These are phyloP conservation scores for Ettlia oleoabundans DNA, from an alignment of 139 green algal genomes.

Conservation along the genomic window DNA sequence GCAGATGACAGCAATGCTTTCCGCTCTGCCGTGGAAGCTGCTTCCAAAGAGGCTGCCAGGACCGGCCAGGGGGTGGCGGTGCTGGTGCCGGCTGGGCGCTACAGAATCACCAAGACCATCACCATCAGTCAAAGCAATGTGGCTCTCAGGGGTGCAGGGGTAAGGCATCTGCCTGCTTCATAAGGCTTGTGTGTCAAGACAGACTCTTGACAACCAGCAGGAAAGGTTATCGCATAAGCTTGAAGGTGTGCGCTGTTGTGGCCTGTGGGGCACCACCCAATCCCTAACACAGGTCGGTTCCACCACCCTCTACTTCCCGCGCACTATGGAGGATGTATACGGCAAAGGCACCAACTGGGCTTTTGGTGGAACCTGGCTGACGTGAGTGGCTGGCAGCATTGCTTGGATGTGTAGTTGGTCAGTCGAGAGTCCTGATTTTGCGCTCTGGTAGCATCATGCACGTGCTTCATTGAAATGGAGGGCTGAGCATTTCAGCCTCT, in stretches of 20 bases:
- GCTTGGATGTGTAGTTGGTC: too few relatives aligned
- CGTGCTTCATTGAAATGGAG: too few relatives aligned
- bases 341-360: conserved; percentile 10
- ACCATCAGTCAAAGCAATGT: conserved; percentile 13
- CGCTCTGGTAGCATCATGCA: too few relatives aligned
- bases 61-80: conserved; percentile 20
- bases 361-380: conserved; percentile 29
- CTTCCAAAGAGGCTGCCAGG: not conserved
- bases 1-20: conserved; percentile 14
- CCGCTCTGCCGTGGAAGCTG: not conserved
- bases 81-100: not conserved
- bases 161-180: not conserved
- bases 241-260: not conserved
- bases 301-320: conserved; percentile 6
- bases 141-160: conserved; percentile 16
- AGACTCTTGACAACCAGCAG: too few relatives aligned
- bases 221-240: not conserved
- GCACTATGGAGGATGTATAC: not conserved
- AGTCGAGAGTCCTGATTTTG: too few relatives aligned
- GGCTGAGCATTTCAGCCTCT: not conserved
- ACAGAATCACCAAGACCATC: conserved; percentile 10
- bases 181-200: not conserved
- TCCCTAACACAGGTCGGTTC: not conserved
- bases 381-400: not conserved
- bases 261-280: too few relatives aligned